Conservation (phyloP, 192 early-diverging fungal genomes). For the Umbelopsis ramanniana region DNA sequence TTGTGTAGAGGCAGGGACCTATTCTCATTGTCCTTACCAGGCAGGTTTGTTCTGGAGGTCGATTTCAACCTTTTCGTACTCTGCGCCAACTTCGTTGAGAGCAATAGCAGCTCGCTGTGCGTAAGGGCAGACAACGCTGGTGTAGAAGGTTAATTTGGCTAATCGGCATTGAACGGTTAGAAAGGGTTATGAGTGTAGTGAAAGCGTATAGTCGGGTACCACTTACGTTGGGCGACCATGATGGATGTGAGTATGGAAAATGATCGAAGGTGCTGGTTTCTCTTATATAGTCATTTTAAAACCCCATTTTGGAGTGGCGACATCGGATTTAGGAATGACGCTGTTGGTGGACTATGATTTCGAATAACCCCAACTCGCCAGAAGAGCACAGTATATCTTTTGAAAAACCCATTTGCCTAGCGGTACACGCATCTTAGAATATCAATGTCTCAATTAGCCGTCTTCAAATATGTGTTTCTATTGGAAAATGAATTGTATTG, state of each 20-base stretch:
- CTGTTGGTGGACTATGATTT: not conserved
- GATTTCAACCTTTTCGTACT: conserved; percentile 60
- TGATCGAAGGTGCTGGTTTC: not conserved
- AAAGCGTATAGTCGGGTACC: not conserved
- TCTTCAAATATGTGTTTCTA: no score
- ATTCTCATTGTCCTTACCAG: conserved; percentile 52
- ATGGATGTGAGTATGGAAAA: not conserved
- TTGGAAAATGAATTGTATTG: no score
- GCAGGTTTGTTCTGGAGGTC: conserved; percentile 68
- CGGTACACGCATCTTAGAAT: no score
- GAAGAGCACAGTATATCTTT: no score
- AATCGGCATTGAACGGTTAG: not conserved
- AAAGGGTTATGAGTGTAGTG: not conserved
- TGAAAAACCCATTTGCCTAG: no score
- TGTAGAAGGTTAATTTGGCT: conserved; percentile 63
- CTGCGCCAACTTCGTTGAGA: conserved; percentile 55
- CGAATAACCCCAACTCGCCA: no score
- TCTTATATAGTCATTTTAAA: not conserved
- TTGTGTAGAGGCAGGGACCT: no score
- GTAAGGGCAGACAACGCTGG: conserved; percentile 62
- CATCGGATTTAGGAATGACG: conserved; percentile 4
- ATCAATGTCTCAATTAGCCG: no score
- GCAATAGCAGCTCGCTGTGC: conserved; percentile 71
- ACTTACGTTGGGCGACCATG: conserved; percentile 3
- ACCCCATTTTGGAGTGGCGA: conserved; percentile 6